Evolutionary conservation across 164 flowering plant species (phyloP).

Genomic region (Tetracentron sinense): DNA sequence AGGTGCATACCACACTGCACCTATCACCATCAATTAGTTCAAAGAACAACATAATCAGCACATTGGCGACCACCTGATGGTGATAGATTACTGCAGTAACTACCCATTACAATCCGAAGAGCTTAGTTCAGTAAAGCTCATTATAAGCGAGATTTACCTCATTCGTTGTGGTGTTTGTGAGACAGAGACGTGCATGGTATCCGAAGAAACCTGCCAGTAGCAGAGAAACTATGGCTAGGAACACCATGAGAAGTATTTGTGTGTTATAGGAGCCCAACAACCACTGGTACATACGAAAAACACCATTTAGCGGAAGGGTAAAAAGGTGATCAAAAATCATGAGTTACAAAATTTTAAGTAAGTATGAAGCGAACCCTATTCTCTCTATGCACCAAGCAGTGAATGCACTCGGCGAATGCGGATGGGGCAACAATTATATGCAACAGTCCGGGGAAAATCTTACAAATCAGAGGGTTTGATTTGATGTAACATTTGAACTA

Average conservation of each 20-base stretch:
- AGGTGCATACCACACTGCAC: background rate
- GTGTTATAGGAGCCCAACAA: conserved; percentile 76
- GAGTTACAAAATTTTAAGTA: too few relatives aligned
- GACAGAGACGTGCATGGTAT: conserved; percentile 78
- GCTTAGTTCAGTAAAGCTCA: background rate
- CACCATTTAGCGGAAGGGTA: background rate
- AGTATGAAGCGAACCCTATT: background rate
- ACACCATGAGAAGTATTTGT: conserved; percentile 89
- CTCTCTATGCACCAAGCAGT: background rate
- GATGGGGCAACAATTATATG: background rate
- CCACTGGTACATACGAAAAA: conserved; percentile 62
- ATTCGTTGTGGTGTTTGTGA: conserved; percentile 87
- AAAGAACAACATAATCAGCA: background rate
- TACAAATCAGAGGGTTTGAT: background rate
- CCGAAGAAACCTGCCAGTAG: conserved; percentile 81
- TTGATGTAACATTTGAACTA: background rate
- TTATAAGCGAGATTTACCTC: conserved; percentile 47
- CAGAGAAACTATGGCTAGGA: conserved; percentile 71
- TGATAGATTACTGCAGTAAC: conserved; percentile 3
- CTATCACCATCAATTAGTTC: background rate
- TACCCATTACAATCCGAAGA: background rate
- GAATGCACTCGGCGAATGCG: background rate
- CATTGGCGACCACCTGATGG: background rate
- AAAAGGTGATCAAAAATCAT: conserved; percentile 3
- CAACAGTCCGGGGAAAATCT: background rate